Base-by-base conservation (phyloP, 768 basidiomycete species). In the Chiua virens region DNA sequence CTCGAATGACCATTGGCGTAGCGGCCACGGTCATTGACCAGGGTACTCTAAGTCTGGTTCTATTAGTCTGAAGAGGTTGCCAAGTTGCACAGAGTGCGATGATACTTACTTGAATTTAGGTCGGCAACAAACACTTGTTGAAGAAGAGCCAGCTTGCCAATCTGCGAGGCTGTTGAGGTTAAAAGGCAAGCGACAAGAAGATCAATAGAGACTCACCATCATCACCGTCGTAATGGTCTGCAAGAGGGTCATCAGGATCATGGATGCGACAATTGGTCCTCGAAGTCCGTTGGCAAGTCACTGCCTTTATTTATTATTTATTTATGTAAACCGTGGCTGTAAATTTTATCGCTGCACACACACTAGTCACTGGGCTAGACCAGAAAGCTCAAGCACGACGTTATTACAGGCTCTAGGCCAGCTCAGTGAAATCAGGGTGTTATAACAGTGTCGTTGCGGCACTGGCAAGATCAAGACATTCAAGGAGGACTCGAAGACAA, bases 1-100 rank as follows among this genome's bases (percentile, higher is more conserved):
- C 67, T 57, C 5, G 48, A 38, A 1, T 76, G 73, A 4, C 77
- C 77, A 7, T 67, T 71, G 7, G 49, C n/a, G 50, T 70, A 74
- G 28, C 79, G 74, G n/a, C 80, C 79, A 22, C 59, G 57, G 0
- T 79, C 79, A 39, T 81, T 82, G 44, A 82, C 79, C 7, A 82
- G 63, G 5, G 75, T 76, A 8, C n/a, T n/a, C n/a, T n/a, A 78
- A 65, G 49, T 76, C 63, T 1, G 68, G 54, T n/a, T 36, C 32
- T 17, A 54, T 39, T 8, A 51, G 40, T 28, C 36, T 20, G 36
- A 60, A 15, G 52, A 59, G 30, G 8, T 49, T 27, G 49, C 48
- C 39, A 23, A 52, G 55, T 37, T 18, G 38, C 5, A 51, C 62
- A 6, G 67, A 63, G 11, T 59, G 65, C 17, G 37, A 44, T 71